phyloP scores from a whole-genome alignment of 2,329 filamentous ascomycete species.

The Fusarium abutilonis region DNA sequence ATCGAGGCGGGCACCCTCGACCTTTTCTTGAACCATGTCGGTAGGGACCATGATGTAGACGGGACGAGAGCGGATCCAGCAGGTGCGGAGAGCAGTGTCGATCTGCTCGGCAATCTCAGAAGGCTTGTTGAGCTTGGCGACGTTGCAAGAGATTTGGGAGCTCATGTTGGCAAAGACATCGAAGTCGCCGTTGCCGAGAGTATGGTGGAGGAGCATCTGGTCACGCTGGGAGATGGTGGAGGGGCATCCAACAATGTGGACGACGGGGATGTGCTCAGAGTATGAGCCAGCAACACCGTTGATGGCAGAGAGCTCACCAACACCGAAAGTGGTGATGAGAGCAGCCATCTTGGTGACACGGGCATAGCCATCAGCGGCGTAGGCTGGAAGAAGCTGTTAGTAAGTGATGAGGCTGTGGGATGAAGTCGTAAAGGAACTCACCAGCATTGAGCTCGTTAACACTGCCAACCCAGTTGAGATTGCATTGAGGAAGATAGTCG shows the following conservation, averaged over 20 bases:
- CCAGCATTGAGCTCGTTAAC: slow-evolving; percentile 79
- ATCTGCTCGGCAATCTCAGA: slow-evolving; percentile 77
- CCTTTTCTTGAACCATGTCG: slow-evolving; percentile 79
- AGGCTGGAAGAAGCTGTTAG: slow-evolving; percentile 58
- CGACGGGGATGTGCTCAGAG: slow-evolving; percentile 76
- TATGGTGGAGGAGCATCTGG: slow-evolving; percentile 69
- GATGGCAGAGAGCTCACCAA: slow-evolving; percentile 77
- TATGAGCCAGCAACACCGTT: slow-evolving; percentile 80
- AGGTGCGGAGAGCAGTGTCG: slow-evolving; percentile 79
- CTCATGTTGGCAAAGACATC: slow-evolving; percentile 85
- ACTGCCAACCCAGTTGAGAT: slow-evolving; percentile 73
- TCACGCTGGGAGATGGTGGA: slow-evolving; percentile 59
- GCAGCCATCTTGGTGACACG: slow-evolving; percentile 76
- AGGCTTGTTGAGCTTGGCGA: slow-evolving; percentile 76
- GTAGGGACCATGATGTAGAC: slow-evolving; percentile 87
- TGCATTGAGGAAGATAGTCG: slow-evolving; percentile 69
- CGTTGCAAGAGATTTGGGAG: slow-evolving; percentile 73
- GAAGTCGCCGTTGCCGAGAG: slow-evolving; percentile 81
- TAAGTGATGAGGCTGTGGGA: slow-evolving; percentile 3
- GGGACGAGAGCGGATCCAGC: slow-evolving; percentile 77
- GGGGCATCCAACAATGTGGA: slow-evolving; percentile 71
- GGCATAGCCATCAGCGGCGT: slow-evolving; percentile 83
- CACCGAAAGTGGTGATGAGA: slow-evolving; percentile 79
- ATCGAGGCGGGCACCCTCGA: slow-evolving; percentile 78
- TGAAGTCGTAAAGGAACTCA: slow-evolving; percentile 49